These are phyloP conservation scores for Silene conica DNA, from an alignment of 148 eudicot species.

Conservation along the genomic window DNA sequence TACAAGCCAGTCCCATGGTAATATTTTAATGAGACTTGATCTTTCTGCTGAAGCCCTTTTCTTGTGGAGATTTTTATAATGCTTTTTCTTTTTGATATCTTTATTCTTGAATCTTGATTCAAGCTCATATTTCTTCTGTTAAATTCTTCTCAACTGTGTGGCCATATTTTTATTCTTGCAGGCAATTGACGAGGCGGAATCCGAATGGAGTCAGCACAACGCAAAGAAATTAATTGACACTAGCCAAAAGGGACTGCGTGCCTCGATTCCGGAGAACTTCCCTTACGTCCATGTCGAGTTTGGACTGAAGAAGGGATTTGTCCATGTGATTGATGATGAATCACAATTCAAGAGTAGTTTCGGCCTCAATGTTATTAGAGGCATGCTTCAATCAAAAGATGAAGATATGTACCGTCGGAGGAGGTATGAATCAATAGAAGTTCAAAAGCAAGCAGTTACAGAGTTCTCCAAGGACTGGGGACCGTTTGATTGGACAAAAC, in stretches of 20 bases:
- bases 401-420: slow-evolving; percentile 85
- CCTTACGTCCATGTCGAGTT: slow-evolving; percentile 95
- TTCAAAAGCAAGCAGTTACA: slow-evolving; percentile 60
- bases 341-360: slow-evolving; percentile 58
- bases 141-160: neutral
- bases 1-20: neutral
- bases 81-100: neutral
- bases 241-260: slow-evolving; percentile 74
- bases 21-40: neutral
- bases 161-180: slow-evolving; percentile 22
- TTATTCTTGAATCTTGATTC: neutral
- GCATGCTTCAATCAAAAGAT: slow-evolving; percentile 66
- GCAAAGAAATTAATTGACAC: slow-evolving; percentile 90
- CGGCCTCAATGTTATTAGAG: slow-evolving; percentile 77
- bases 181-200: slow-evolving; percentile 99
- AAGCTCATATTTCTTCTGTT: neutral
- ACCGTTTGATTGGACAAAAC: slow-evolving; percentile 97
- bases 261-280: slow-evolving; percentile 81
- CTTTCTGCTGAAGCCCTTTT: neutral
- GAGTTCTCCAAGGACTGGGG: slow-evolving; percentile 67
- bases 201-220: slow-evolving; percentile 96
- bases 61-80: neutral
- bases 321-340: slow-evolving; percentile 92
- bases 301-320: slow-evolving; percentile 81
- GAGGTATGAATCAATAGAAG: slow-evolving; percentile 56